Conservation (phyloP, 805 yeast genomes). For the Priceomyces castillae region DNA sequence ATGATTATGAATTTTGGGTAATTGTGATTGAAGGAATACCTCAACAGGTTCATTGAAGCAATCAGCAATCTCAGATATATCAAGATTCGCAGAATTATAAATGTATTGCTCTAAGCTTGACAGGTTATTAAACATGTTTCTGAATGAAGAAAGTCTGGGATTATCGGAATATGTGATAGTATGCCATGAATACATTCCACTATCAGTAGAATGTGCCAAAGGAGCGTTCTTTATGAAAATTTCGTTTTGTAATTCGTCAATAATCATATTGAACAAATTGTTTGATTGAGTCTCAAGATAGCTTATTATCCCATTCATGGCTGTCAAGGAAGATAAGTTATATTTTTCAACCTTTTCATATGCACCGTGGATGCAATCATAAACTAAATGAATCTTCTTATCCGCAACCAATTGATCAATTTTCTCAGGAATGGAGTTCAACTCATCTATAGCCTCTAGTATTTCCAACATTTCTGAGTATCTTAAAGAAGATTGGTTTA, state of each 20-base stretch:
- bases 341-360: slow-evolving; percentile 46
- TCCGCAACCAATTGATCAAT: slow-evolving; percentile 69
- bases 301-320: slow-evolving; percentile 48
- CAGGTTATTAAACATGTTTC: slow-evolving; percentile 32
- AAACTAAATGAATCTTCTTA: slow-evolving; percentile 66
- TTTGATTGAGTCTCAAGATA: slow-evolving; percentile 57
- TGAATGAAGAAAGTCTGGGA: slow-evolving; percentile 37
- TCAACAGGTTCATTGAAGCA: slow-evolving; percentile 29
- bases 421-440: slow-evolving; percentile 56
- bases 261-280: slow-evolving; percentile 62
- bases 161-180: slow-evolving; percentile 22
- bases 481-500: slow-evolving; percentile 59
- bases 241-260: slow-evolving; percentile 74
- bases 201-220: slow-evolving; percentile 7
- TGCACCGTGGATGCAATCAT: slow-evolving; percentile 47
- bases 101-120: slow-evolving; percentile 52
- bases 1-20: slow-evolving; percentile 27
- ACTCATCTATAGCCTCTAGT: slow-evolving; percentile 60
- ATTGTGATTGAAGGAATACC: slow-evolving; percentile 26
- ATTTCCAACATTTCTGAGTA: slow-evolving; percentile 70
- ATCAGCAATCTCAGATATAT: slow-evolving; percentile 49
- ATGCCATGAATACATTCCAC: slow-evolving; percentile 20
- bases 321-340: slow-evolving; percentile 56
- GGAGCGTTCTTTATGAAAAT: slow-evolving; percentile 51
- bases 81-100: slow-evolving; percentile 56